Base-by-base conservation (phyloP, 257 asterid species). In the Solanum pennellii region DNA sequence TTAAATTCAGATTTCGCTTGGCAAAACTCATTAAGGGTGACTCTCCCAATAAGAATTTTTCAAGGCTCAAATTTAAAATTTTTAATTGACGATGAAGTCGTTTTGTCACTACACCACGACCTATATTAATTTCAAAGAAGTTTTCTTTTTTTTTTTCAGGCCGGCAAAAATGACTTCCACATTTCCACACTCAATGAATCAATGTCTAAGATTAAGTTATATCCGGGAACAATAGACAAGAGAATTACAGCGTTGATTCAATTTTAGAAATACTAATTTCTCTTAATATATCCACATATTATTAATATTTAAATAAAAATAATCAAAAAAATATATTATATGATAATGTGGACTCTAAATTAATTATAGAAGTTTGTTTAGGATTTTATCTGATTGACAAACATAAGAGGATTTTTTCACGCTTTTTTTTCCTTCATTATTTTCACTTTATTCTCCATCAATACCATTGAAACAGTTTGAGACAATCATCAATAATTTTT, bases 1-100 rank as follows among this genome's bases (percentile, higher is more conserved):
- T 0, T 7, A 56, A 56, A 7, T 56, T 56, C 5, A 52, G 0
- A 52, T 18, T 52, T 7, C 1, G 5, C 11, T 4, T 10, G 0
- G 2, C 12, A 56, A 20, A 56, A 20, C 0, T 56, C 5, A 52
- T 18, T 52, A 23, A 18, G 11, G 25, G 25, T 56, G n/a, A 18
- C n/a, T 0, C 25, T 18, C 1, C 5, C 25, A 7, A 56, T n/a
- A 56, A 56, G 1, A 56, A 18, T 3, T 1, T 18, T n/a, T 56
- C 5, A 56, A 10, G 5, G 2, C 12, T 56, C 65, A 56, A 18
- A 56, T 11, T 56, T 5, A 0, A 56, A 56, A 20, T 0, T 18
- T 56, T 56, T 7, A 7, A 56, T 20, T 0, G 8, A 56, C 5
- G 2, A 11, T 56, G 5, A 56, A 20, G 0, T 0, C 20, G 1